These are phyloP conservation scores for Persicaria tinctoria DNA, from an alignment of 148 eudicot species.

Conservation along the genomic window DNA sequence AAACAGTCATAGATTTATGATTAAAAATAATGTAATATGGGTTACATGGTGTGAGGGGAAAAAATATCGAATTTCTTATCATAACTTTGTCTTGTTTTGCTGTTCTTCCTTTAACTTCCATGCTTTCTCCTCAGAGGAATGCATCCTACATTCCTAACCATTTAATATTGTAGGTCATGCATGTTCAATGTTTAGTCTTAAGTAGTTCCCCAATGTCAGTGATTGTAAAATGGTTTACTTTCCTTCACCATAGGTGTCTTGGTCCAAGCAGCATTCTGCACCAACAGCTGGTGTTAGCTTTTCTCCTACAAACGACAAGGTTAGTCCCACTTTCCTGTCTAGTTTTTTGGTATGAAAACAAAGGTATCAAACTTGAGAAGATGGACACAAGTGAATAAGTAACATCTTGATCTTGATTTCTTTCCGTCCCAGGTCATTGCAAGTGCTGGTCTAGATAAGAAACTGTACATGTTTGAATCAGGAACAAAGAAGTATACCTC, in stretches of 20 bases:
- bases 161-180: not conserved
- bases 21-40: not conserved
- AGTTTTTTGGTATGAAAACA: not conserved
- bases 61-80: not conserved
- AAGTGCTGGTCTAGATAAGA: constrained; percentile 89
- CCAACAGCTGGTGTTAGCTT: constrained; percentile 89
- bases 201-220: constrained; percentile 7
- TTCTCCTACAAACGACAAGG: constrained; percentile 97
- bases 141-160: not conserved
- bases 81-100: not conserved
- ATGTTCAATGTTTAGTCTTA: not conserved
- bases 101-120: not conserved
- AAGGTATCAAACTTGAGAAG: constrained; percentile 1
- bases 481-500: constrained; percentile 51
- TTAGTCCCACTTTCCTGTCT: constrained; percentile 10
- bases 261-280: constrained; percentile 98
- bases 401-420: constrained; percentile 9
- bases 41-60: not conserved
- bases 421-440: constrained; percentile 61
- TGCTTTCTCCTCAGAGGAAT: not conserved
- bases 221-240: constrained; percentile 1
- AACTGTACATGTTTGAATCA: constrained; percentile 76
- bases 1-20: not conserved
- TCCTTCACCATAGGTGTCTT: constrained; percentile 57
- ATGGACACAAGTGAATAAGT: not conserved